phyloP scores from a whole-genome alignment of 805 yeast species.

The Isabelozyma rhagii region DNA sequence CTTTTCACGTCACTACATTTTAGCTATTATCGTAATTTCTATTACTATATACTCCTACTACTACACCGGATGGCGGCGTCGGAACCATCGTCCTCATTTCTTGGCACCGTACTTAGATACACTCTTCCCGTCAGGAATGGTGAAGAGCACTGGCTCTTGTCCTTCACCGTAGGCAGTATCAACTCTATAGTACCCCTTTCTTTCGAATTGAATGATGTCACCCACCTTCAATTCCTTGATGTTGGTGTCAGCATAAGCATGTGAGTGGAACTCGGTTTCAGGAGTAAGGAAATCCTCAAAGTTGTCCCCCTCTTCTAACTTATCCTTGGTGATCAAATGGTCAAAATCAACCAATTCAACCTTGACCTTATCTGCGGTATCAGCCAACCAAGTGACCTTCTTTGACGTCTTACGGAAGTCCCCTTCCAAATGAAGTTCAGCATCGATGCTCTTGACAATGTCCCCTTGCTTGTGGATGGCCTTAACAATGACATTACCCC shows the following conservation, averaged over 20 bases:
- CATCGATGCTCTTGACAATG: slow-evolving; percentile 61
- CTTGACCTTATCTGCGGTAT: slow-evolving; percentile 64
- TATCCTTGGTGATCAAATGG: slow-evolving; percentile 92
- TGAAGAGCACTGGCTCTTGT: too few relatives aligned
- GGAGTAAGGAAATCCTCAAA: slow-evolving; percentile 90
- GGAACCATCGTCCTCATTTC: too few relatives aligned
- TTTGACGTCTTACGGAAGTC: slow-evolving; percentile 95
- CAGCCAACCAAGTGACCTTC: slow-evolving; percentile 93
- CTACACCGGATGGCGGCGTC: too few relatives aligned
- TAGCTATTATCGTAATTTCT: too few relatives aligned
- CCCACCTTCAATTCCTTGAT: slow-evolving; percentile 75
- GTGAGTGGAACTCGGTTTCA: slow-evolving; percentile 76
- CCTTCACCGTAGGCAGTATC: too few relatives aligned
- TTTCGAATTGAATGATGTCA: slow-evolving; percentile 86
- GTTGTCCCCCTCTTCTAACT: slow-evolving; percentile 89
- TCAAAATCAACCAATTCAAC: slow-evolving; percentile 89
- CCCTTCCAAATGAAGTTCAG: slow-evolving; percentile 85
- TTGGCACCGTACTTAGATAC: too few relatives aligned
- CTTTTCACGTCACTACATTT: too few relatives aligned
- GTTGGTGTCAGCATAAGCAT: slow-evolving; percentile 78
- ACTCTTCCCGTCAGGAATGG: too few relatives aligned
- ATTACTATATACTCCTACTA: too few relatives aligned
- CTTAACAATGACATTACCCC: slow-evolving; percentile 91
- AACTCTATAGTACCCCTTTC: too few relatives aligned
- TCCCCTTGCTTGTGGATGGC: slow-evolving; percentile 63